A percentile compares a stretch with the other conserved stretches of the same genome.
Conservation (phyloP, 352 stramenopile genomes). For the Pythium aphanidermatum region DNA sequence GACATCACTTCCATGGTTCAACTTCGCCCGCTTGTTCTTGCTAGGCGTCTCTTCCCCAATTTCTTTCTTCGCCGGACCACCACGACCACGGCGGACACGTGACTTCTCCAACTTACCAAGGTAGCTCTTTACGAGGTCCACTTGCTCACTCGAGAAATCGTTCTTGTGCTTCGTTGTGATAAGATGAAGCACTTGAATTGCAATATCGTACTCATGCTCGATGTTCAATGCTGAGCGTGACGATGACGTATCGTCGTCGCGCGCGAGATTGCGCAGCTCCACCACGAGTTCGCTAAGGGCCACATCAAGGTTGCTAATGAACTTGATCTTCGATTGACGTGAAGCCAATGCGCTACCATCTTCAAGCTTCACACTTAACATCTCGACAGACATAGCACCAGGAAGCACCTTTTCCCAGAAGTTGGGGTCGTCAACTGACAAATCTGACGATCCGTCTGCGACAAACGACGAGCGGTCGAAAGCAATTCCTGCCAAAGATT, state of each 20-base stretch:
- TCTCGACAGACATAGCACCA: constrained; percentile 79
- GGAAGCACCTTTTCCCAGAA: constrained; percentile 95
- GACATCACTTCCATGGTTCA: constrained; percentile 17
- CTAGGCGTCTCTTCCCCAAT: constrained; percentile 3
- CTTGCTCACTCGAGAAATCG: constrained; percentile 78
- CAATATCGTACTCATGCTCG: constrained; percentile 83
- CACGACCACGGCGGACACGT: constrained; percentile 68
- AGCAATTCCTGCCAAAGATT: constrained; percentile 73
- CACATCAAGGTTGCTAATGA: constrained; percentile 85
- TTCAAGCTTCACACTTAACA: constrained; percentile 84
- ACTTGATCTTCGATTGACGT: constrained; percentile 83
- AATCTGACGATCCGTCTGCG: constrained; percentile 85
- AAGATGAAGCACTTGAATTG: constrained; percentile 75
- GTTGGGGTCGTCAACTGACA: constrained; percentile 95
- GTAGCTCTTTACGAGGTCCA: constrained; percentile 73
- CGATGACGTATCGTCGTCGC: constrained; percentile 29
- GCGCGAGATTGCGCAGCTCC: constrained; percentile 41
- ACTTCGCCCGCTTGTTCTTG: constrained; percentile 26
- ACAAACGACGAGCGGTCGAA: constrained; percentile 90
- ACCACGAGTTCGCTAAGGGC: constrained; percentile 59
- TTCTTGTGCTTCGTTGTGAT: constrained; percentile 71
- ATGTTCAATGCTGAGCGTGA: constrained; percentile 44
- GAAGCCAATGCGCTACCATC: constrained; percentile 76
- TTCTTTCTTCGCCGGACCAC: constrained; percentile 31
- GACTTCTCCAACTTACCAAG: constrained; percentile 77